phyloP scores from a whole-genome alignment of 345 rosid species.

The Citrus maxima region DNA sequence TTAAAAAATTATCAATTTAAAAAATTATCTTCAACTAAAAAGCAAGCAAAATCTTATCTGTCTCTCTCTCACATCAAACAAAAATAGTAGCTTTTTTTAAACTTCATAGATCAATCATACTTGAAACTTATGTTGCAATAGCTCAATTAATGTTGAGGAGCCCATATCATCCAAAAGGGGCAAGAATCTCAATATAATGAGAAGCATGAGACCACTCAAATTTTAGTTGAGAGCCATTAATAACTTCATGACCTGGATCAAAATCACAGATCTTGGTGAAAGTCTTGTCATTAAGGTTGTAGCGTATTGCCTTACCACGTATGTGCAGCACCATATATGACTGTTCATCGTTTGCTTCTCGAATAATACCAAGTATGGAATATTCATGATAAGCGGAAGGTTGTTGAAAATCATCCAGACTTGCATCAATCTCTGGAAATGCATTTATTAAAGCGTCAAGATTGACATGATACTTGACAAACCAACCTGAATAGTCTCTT shows the following conservation, averaged over 20 bases:
- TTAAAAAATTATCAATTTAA: too few relatives aligned
- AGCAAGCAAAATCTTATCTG: too few relatives aligned
- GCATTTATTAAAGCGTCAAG: slow-evolving; percentile 20
- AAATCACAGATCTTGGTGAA: slow-evolving; percentile 9
- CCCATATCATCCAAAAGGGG: not conserved
- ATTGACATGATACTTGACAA: slow-evolving; percentile 31
- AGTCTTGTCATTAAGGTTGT: slow-evolving; percentile 22
- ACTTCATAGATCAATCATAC: too few relatives aligned
- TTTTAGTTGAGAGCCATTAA: too few relatives aligned
- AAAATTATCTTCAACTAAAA: too few relatives aligned
- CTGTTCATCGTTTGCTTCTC: slow-evolving; percentile 25
- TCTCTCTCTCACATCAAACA: too few relatives aligned
- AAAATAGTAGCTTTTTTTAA: too few relatives aligned
- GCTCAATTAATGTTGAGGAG: too few relatives aligned
- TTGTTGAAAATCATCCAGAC: not conserved
- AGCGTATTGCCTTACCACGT: slow-evolving; percentile 17
- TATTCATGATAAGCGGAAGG: not conserved
- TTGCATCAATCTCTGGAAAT: slow-evolving; percentile 31
- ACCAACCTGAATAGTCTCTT: slow-evolving; percentile 30
- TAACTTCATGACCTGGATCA: not conserved
- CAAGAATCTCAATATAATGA: not conserved
- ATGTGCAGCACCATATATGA: slow-evolving; percentile 32
- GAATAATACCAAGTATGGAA: slow-evolving; percentile 21
- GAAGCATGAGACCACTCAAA: not conserved
- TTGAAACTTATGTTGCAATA: too few relatives aligned